Evolutionary conservation across 2,329 filamentous ascomycete species (phyloP), one percentile per base, ranked within the genome.

Genomic region (Ceratocystis smalleyi): DNA sequence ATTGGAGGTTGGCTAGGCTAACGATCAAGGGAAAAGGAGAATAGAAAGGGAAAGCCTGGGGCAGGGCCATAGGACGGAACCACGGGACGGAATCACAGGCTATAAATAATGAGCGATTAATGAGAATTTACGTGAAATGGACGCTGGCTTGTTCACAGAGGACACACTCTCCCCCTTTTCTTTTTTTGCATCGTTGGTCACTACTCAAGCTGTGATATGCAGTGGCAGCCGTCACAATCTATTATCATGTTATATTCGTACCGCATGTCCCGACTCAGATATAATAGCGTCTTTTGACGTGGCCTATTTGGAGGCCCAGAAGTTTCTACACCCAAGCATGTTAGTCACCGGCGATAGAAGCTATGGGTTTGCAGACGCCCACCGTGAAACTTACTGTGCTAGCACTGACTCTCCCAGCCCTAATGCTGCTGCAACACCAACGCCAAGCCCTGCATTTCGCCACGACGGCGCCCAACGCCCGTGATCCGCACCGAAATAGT

Each of bases 401-500:
- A 66, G 22, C 30, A 64, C 8, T 19, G 45, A 62, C 62, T 64
- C 51, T 12, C 64, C 64, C 17, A 64, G 32, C 27, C 59, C 62
- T 64, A 67, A 24, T 22, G 49, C 43, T 32, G 62, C 40, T 1
- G 49, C 57, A 45, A 64, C 27, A 35, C 64, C 55, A 59, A 60
- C 40, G 17, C 64, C 45, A 43, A 65, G 22, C 17, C 65, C 55
- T 12, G 54, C 51, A 57, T 57, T 63, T 22, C 47, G 59, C 63
- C 65, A 65, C 30, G 55, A 54, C 17, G 57, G 59, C 22, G 45
- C 19, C 63, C 61, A 59, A 17, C 59, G 55, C 5, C 62, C 54
- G 19, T 43, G 54, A 45, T 65, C 59, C 3, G 43, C 35, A 24
- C 66, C 64, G 22, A 67, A 59, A 51, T 63, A 63, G 22, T 64